Evolutionary conservation across 2,329 filamentous ascomycete species (phyloP), one percentile per base, ranked within the genome.

Genomic region (Blastomyces percursus): DNA sequence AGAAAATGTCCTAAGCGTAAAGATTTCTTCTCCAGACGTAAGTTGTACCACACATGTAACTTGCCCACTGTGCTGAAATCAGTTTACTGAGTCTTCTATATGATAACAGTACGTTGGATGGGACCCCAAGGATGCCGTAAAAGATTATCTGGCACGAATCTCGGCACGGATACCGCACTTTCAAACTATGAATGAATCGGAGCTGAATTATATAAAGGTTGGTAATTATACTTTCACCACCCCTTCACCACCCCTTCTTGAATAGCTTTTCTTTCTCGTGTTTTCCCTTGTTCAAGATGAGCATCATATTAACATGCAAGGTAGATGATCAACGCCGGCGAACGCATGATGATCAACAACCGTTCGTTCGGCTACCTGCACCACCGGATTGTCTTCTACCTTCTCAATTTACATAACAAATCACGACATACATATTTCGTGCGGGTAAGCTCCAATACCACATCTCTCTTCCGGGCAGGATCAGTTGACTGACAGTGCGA

Each of bases 361-460:
- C 90, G 94, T 73, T 92, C 88, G 71, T 97, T 99, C 75, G 93
- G 92, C 69, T 99, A 99, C 72, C 83, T 99, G 40, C 96, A 92
- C 0, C 92, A 99, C 74, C 86, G 94, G 64, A 99, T 99, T 67
- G 93, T 99, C 62, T 99, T 99, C 77, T 99, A 97, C 75, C 85
- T 99, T 56, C 90, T 96, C 71, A 99, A 99, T 71, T 81, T 97
- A 30, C 94, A 99, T 75, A 96, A 96, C 80, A 97, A 99, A 75
- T 89, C 89, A 58, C 86, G 93, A 62, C 90, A 90, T 66, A 97
- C 91, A 7, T 97, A 95, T 76, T 97, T 97, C 74, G 92, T 87
- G 57, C 85, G 93, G 66, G 87, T 79, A 69, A 64, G 75, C 66
- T 24, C 27, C 27, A 24, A 51, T 38, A 52, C 42, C 11, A 38